phyloP scores from a whole-genome alignment of 2,329 filamentous ascomycete genomes.

The Fusarium sp. region DNA sequence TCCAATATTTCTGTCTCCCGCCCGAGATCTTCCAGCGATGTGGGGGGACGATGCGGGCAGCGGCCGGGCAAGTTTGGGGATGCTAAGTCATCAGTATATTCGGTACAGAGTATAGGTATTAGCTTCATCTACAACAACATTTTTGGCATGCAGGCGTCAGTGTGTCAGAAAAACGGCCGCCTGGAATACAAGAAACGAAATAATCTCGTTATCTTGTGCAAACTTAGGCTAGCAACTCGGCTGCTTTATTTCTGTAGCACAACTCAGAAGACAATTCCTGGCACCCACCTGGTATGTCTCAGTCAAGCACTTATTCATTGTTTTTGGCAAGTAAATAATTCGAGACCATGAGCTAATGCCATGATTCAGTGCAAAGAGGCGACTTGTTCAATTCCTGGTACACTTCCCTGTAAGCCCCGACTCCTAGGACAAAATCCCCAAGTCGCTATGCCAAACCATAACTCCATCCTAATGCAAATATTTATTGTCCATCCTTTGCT shows the following conservation, averaged over 20 bases:
- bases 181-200: too few relatives aligned
- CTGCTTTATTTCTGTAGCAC: too few relatives aligned
- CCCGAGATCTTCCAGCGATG: neutral
- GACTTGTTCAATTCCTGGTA: constrained; percentile 8
- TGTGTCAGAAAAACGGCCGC: too few relatives aligned
- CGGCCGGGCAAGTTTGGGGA: neutral
- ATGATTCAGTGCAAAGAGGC: constrained; percentile 1
- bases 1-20: neutral
- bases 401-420: neutral
- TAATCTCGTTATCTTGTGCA: too few relatives aligned
- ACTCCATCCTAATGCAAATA: constrained; percentile 39
- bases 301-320: neutral
- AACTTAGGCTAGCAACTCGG: too few relatives aligned
- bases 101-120: too few relatives aligned
- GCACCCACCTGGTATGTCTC: too few relatives aligned
- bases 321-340: neutral
- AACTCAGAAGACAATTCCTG: too few relatives aligned
- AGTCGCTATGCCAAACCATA: constrained; percentile 21
- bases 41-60: neutral
- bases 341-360: neutral
- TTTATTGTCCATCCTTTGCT: neutral
- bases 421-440: neutral
- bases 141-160: neutral
- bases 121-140: neutral
- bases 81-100: neutral